These are phyloP conservation scores for Dothiorella sarmentorum DNA, from an alignment of 2,329 filamentous ascomycete species.

Conservation along the genomic window DNA sequence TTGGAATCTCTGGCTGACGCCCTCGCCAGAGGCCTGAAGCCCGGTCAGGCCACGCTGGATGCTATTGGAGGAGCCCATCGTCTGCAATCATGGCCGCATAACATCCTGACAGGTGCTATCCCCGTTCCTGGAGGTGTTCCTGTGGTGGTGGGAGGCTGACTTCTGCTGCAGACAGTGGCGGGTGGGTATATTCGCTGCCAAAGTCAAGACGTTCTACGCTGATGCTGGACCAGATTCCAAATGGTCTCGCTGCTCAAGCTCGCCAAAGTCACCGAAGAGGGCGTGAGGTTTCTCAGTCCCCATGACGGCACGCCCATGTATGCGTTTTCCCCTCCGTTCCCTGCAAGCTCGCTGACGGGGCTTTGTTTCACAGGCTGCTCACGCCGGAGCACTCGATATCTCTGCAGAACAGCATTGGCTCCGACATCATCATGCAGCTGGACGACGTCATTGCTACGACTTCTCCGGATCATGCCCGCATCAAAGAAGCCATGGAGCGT, in stretches of 20 bases:
- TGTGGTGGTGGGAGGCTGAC: conserved; percentile 25
- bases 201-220: conserved; percentile 24
- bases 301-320: conserved; percentile 92
- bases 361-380: conserved; percentile 60
- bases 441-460: conserved; percentile 98
- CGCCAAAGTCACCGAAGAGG: conserved; percentile 90
- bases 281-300: conserved; percentile 91
- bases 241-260: conserved; percentile 97
- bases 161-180: conserved; percentile 42
- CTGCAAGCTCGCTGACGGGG: background rate
- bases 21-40: conserved; percentile 69
- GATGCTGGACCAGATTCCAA: conserved; percentile 68
- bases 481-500: conserved; percentile 91
- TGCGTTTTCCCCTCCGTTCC: conserved; percentile 19
- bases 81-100: conserved; percentile 91
- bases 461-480: conserved; percentile 80
- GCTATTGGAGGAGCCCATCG: conserved; percentile 88
- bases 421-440: conserved; percentile 99
- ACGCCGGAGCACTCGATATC: conserved; percentile 97
- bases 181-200: conserved; percentile 33
- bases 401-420: conserved; percentile 94
- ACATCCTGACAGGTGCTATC: conserved; percentile 71
- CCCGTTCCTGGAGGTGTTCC: background rate
- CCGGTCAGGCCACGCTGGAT: conserved; percentile 84
- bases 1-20: background rate